phyloP scores from a whole-genome alignment of 148 eudicot species.

The Cornus controversa region DNA sequence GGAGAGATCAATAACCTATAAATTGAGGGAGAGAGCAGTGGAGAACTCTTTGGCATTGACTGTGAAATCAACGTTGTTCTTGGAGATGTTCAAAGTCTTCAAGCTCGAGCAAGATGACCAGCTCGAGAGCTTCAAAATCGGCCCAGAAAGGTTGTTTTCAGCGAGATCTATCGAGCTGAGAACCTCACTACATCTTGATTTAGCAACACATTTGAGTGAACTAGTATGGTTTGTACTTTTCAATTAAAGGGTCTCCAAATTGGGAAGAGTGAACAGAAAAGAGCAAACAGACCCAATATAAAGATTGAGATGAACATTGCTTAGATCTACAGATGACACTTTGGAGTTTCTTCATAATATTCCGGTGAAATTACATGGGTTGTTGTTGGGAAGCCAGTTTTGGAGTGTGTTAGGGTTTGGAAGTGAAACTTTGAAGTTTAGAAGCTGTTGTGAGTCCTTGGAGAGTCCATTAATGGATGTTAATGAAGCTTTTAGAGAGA shows the following conservation, averaged over 20 bases:
- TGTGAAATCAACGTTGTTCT: conserved; percentile 45
- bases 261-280: conserved; percentile 40
- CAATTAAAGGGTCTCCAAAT: conserved; percentile 38
- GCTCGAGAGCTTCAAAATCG: conserved; percentile 35
- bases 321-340: conserved; percentile 58
- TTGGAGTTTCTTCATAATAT: conserved; percentile 52
- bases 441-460: conserved; percentile 42
- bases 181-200: conserved; percentile 24
- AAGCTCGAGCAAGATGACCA: conserved; percentile 44
- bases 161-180: conserved; percentile 55
- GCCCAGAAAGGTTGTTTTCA: conserved; percentile 53
- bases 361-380: conserved; percentile 68
- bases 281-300: conserved; percentile 37
- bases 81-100: conserved; percentile 53
- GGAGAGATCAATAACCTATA: conserved; percentile 59
- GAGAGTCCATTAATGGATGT: not conserved
- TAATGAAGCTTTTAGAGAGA: conserved; percentile 17
- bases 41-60: conserved; percentile 7
- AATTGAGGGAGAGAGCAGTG: conserved; percentile 20
- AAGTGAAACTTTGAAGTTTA: conserved; percentile 69
- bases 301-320: conserved; percentile 25
- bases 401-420: conserved; percentile 42
- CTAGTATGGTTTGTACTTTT: conserved; percentile 56
- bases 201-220: conserved; percentile 22
- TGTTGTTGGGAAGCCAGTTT: conserved; percentile 39